Evolutionary conservation across 129 eudicot genomes (phyloP).

Genomic region (Artemisia annua): DNA sequence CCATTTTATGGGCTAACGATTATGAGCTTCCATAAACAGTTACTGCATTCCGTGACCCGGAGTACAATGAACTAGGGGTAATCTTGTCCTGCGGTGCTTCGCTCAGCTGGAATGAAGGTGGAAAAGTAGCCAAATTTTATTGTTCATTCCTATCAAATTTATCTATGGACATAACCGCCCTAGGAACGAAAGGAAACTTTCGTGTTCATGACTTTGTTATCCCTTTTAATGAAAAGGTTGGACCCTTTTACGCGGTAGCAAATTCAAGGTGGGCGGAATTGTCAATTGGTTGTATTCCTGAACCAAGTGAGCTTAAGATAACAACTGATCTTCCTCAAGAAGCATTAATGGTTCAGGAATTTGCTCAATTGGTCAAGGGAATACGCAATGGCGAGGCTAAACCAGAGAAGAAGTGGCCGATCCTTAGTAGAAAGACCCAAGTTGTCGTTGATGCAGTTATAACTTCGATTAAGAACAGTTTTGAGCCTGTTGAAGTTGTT

Average conservation of each 20-base stretch:
- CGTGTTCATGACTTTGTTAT: slow-evolving; percentile 60
- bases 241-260: slow-evolving; percentile 29
- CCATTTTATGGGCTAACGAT: slow-evolving; percentile 57
- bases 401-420: slow-evolving; percentile 61
- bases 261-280: slow-evolving; percentile 40
- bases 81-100: slow-evolving; percentile 57
- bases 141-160: slow-evolving; percentile 50
- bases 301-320: slow-evolving; percentile 40
- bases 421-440: slow-evolving; percentile 61
- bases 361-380: slow-evolving; percentile 43
- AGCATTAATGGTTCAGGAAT: slow-evolving; percentile 64
- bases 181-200: slow-evolving; percentile 57
- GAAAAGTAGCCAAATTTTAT: slow-evolving; percentile 47
- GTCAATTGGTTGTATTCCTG: slow-evolving; percentile 41
- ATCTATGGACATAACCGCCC: slow-evolving; percentile 49
- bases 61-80: slow-evolving; percentile 53
- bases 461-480: slow-evolving; percentile 54
- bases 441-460: slow-evolving; percentile 56
- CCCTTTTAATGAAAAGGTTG: slow-evolving; percentile 54
- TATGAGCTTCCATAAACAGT: slow-evolving; percentile 61
- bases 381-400: slow-evolving; percentile 29
- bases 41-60: slow-evolving; percentile 36
- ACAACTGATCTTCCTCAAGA: slow-evolving; percentile 57
- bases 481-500: slow-evolving; percentile 50
- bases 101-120: slow-evolving; percentile 45